A percentile compares a stretch with the other conserved stretches of the same genome.
These are phyloP conservation scores for Mortierella sp. DNA, from an alignment of 371 early-diverging fungal genomes.

Conservation along the genomic window DNA sequence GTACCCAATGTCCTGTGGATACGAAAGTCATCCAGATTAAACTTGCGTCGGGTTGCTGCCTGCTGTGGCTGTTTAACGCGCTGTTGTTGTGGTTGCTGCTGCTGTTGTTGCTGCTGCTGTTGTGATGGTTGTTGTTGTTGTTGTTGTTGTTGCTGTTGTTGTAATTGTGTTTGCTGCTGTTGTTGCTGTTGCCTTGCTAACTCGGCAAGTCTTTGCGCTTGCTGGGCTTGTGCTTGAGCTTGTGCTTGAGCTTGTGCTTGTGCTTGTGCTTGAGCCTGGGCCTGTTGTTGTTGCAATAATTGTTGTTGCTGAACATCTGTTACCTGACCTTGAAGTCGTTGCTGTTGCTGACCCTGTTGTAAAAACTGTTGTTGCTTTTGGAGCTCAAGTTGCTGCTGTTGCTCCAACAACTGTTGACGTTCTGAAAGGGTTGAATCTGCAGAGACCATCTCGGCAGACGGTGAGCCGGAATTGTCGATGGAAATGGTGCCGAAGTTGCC, in stretches of 20 bases:
- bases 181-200: conserved; percentile 3
- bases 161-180: background rate
- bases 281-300: conserved; percentile 8
- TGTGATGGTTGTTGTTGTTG: background rate
- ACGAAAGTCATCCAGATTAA: conserved; percentile 71
- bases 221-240: background rate
- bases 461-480: conserved; percentile 24
- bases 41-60: conserved; percentile 54
- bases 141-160: background rate
- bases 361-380: conserved; percentile 13
- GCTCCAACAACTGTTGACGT: conserved; percentile 26
- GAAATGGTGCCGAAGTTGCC: conserved; percentile 3
- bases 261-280: background rate
- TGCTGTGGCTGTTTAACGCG: background rate
- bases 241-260: conserved; percentile 5
- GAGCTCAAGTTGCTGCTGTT: conserved; percentile 18
- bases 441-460: conserved; percentile 52
- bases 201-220: background rate
- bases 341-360: conserved; percentile 12
- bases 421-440: conserved; percentile 46
- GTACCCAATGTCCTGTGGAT: conserved; percentile 87
- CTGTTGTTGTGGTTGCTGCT: conserved; percentile 4
- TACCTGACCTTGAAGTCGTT: conserved; percentile 3
- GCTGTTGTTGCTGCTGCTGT: conserved; percentile 10
- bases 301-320: background rate